Percentiles rank a stretch among this genome's conserved stretches.
Conservation (phyloP, 257 asterid genomes). For the Solanum ossicruentum region DNA sequence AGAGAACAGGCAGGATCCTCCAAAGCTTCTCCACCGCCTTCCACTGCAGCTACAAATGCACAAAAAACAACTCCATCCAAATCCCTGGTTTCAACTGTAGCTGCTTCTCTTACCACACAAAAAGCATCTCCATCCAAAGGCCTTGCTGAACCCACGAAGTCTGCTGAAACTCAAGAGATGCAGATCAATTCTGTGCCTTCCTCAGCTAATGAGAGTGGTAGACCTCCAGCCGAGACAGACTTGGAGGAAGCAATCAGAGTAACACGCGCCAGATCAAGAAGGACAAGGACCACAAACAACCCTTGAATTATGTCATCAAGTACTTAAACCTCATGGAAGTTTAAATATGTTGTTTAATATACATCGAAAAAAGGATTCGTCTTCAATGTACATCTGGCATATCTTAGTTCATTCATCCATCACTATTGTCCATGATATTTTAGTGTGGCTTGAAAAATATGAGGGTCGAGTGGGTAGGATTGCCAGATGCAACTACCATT, state of each 20-base stretch:
- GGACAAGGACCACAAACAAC: neutral
- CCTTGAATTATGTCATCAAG: neutral
- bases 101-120: conserved; percentile 28
- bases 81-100: conserved; percentile 14
- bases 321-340: neutral
- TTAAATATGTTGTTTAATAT: neutral
- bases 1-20: conserved; percentile 29
- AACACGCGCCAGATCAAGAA: conserved; percentile 6
- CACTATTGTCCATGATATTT: conserved; percentile 1
- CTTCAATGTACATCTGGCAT: neutral
- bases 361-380: neutral
- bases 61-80: conserved; percentile 31
- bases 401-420: neutral
- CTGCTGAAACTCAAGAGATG: neutral
- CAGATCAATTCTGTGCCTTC: neutral
- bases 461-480: neutral
- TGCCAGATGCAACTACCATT: neutral
- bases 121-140: conserved; percentile 29
- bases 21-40: conserved; percentile 20
- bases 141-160: conserved; percentile 14
- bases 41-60: conserved; percentile 23
- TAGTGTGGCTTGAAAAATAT: neutral
- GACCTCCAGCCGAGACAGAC: neutral
- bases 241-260: neutral
- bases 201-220: neutral